Percentiles rank a stretch among this genome's conserved stretches.
Evolutionary conservation across 257 asterid genomes (phyloP).

Genomic region (Eucommia ulmoides): DNA sequence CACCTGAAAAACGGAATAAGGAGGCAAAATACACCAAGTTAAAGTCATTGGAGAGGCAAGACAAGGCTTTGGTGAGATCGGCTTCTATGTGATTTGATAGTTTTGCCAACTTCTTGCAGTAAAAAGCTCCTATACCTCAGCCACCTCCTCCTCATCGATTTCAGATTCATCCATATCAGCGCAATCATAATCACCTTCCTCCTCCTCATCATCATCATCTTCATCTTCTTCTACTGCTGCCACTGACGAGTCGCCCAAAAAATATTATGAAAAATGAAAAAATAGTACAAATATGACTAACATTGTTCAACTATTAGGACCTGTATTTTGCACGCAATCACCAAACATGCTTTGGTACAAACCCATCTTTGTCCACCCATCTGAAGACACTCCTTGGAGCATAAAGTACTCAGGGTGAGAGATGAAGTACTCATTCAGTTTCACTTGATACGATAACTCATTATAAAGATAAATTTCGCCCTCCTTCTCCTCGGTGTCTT

Average conservation of each 20-base stretch:
- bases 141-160: conserved; percentile 4
- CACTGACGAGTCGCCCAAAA: not conserved
- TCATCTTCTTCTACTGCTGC: not conserved
- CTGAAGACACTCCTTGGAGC: not conserved
- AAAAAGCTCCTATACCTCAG: conserved; percentile 6
- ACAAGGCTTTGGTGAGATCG: no score
- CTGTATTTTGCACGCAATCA: not conserved
- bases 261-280: not conserved
- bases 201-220: conserved; percentile 5
- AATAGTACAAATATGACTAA: no score
- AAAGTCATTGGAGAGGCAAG: no score
- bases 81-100: not conserved
- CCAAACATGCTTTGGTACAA: conserved; percentile 4
- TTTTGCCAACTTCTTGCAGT: not conserved
- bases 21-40: no score
- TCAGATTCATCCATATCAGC: no score
- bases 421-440: conserved; percentile 6
- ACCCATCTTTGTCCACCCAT: not conserved
- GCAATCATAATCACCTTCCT: not conserved
- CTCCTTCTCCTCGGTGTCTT: no score
- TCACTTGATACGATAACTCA: conserved; percentile 1
- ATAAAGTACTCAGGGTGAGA: conserved; percentile 11
- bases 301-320: no score
- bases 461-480: no score
- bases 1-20: no score